Evolutionary conservation across 2,329 filamentous ascomycete species (phyloP).

Genomic region (Colletotrichum camelliae): DNA sequence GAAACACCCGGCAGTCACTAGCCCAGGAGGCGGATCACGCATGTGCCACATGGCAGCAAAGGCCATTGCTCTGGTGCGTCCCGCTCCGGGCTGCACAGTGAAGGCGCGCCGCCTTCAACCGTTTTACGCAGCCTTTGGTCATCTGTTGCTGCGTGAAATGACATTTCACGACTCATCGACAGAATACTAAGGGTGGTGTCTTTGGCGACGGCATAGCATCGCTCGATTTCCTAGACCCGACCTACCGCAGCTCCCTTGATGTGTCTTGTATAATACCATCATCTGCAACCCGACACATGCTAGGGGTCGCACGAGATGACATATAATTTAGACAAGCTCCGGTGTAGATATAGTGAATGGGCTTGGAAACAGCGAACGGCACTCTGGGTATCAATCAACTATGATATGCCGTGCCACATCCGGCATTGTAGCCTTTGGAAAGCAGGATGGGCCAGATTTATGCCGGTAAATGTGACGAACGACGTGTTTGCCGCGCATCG

Average conservation of each 20-base stretch:
- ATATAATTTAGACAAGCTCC: not conserved
- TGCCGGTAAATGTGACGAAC: not conserved
- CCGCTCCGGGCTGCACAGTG: not conserved
- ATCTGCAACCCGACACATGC: not conserved
- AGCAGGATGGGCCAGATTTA: not conserved
- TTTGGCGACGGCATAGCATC: not conserved
- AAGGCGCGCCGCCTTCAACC: not conserved
- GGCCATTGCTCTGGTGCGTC: not conserved
- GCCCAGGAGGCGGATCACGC: not conserved
- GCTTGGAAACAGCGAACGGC: not conserved
- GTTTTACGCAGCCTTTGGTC: not conserved
- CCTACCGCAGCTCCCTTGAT: not conserved
- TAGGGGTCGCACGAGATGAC: not conserved
- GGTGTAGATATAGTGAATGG: not conserved
- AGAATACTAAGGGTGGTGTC: not conserved
- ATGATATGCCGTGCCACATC: not conserved
- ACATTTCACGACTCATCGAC: not conserved
- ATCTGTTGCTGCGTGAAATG: not conserved
- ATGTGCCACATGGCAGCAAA: not conserved
- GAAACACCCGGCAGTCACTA: not conserved
- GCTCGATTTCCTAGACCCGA: not conserved
- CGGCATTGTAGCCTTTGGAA: not conserved
- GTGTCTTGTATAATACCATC: not conserved
- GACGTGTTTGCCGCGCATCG: not conserved
- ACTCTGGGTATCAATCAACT: not conserved